These are phyloP conservation scores for Botrytis aclada DNA, from an alignment of 2,329 filamentous ascomycete genomes.

Conservation along the genomic window DNA sequence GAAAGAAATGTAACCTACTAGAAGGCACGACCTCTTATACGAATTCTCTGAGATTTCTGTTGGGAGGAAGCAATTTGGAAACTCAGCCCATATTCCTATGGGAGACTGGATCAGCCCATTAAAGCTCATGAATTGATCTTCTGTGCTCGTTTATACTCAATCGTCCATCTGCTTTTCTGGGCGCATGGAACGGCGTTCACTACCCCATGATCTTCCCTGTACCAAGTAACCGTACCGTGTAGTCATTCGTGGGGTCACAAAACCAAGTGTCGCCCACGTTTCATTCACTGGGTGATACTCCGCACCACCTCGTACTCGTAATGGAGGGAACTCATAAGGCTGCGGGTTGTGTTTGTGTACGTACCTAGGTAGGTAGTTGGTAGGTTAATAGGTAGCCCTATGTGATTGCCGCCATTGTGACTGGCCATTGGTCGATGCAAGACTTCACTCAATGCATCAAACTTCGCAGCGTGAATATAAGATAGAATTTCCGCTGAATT, in stretches of 20 bases:
- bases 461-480: background rate
- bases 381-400: background rate
- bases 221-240: background rate
- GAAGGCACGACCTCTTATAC: background rate
- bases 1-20: conserved; percentile 13
- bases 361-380: background rate
- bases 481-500: too few species aligned
- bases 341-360: background rate
- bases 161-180: background rate
- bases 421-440: background rate
- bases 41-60: background rate
- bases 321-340: background rate
- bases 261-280: background rate
- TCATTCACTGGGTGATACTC: background rate
- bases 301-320: too few species aligned
- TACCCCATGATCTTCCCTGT: background rate
- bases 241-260: background rate
- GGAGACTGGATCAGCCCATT: background rate
- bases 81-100: background rate
- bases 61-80: background rate
- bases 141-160: background rate
- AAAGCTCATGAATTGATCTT: background rate
- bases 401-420: background rate
- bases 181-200: background rate
- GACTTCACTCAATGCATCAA: background rate